Base-by-base conservation (phyloP, 345 rosid genomes). In the Melaleuca alternifolia region DNA sequence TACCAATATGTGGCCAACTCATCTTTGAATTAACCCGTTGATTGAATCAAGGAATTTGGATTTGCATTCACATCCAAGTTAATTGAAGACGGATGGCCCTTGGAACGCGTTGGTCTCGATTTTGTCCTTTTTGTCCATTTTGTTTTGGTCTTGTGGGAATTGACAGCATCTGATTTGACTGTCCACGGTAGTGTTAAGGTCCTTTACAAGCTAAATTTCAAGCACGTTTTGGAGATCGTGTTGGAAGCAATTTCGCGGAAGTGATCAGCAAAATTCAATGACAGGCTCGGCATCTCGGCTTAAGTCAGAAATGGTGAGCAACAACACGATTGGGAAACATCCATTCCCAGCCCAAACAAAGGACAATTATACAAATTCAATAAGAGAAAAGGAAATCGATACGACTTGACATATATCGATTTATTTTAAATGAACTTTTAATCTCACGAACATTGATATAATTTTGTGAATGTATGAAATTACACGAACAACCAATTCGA, bases 381-480 rank as follows among this genome's bases (percentile, higher is more conserved):
- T 1, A 0, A 28, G 16, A 2, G 0, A 9, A 16, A 30, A 62
- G 3, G 5, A 30, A 30, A 62, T 21, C 3, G 1, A 62, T 3
- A 30, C 1, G 44, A 30, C 5, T 30, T 62, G 11, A 62, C 11
- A 15, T 10, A 3, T 62, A 15, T 62, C 11, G 8, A 62, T 5
- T 62, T 7, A 62, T 30, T 2, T 15, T 30, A 16, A 30, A 62
- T 62, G 37, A 2, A 30, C 30, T 7, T 30, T 62, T 18, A 6
- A 30, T 30, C 44, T 62, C 3, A 6, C 1, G 41, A 1, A 15
- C 10, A 62, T 30, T 3, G 3, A 62, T 8, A 10, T 15, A 62
- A 30, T 16, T 33, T 62, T 4, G 6, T 18, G 6, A 30, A 5
- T 1, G 30, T 62, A 15, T 30, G 3, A 62, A 62, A 30, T 30